Evolutionary conservation across 495 filamentous ascomycete species (phyloP), one percentile per base, ranked within the genome.

Genomic region (Aspergillus saccharolyticus): DNA sequence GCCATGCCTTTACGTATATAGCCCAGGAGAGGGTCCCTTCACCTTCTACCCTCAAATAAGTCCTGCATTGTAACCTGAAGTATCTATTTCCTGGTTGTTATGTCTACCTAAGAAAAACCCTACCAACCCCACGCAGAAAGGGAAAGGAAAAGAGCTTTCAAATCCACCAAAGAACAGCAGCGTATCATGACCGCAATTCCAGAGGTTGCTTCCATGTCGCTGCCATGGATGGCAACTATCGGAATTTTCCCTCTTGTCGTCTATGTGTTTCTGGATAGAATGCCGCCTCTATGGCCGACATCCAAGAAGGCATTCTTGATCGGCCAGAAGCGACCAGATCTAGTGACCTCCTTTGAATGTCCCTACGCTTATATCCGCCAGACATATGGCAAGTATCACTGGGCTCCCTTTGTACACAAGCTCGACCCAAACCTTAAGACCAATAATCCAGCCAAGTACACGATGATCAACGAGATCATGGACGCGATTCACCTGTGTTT

Each of bases 401-500:
- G 65, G 62, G 62, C 57, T 1, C 60, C 58, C 0, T 66, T 73
- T 25, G 63, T 67, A 17, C 21, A 64, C 19, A 64, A 63, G 42
- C 58, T 70, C 7, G 55, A 55, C 12, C 68, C 66, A 0, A 53
- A 21, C 10, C 61, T 70, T 1, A 57, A 64, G 42, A 19, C 62
- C 9, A 45, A 62, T 8, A 61, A 73, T 42, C 61, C 64, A 0
- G 25, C 33, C 1, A 63, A 64, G 21, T 66, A 66, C 46, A 20
- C 25, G 25, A 59, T 69, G 54, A 53, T 68, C 1, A 57, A 69
- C 16, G 66, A 73, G 44, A 62, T 68, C 42, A 62, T 70, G 60
- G 70, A 73, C 52, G 57, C 63, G 0, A 63, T 73, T 17, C 70
- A 73, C 42, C 53, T 73, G 30, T 66, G 70, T 21, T 52, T 66